Evolutionary conservation across 2,329 filamentous ascomycete genomes (phyloP).

Genomic region (Pseudocercospora musae): DNA sequence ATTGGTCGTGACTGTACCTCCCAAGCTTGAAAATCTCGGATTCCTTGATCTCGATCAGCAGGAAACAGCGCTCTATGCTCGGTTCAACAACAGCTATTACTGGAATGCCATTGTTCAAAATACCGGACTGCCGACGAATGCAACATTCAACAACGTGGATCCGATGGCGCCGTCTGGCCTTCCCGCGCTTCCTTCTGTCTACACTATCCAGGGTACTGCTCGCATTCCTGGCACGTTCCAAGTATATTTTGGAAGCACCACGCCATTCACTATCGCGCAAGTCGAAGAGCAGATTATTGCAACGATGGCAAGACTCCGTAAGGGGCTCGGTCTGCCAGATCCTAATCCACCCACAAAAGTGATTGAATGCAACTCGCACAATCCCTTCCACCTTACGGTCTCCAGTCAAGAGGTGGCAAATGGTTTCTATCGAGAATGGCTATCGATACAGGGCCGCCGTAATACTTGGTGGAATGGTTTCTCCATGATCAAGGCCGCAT

Average conservation of each 20-base stretch:
- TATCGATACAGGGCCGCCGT: conserved; percentile 27
- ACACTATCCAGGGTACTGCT: conserved; percentile 6
- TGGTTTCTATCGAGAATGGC: conserved; percentile 30
- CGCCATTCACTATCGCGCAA: conserved; percentile 10
- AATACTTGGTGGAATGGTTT: conserved; percentile 32
- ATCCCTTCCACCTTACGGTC: conserved; percentile 28
- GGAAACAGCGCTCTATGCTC: conserved; percentile 39
- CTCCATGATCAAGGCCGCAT: conserved; percentile 35
- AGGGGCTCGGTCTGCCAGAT: not conserved
- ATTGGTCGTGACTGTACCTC: conserved; percentile 45
- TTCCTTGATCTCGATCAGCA: conserved; percentile 37
- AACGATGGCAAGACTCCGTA: not conserved
- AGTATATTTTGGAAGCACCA: conserved; percentile 16
- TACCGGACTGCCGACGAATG: conserved; percentile 20
- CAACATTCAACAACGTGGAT: conserved; percentile 19
- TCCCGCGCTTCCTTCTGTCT: conserved; percentile 20
- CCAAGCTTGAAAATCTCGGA: conserved; percentile 36
- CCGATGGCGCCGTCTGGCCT: conserved; percentile 13
- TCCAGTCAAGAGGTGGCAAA: conserved; percentile 24
- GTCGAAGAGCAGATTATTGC: conserved; percentile 18
- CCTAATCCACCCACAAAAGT: conserved; percentile 13
- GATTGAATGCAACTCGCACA: conserved; percentile 27
- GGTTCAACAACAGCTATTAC: conserved; percentile 37
- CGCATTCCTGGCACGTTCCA: conserved; percentile 10
- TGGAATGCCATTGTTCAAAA: conserved; percentile 23